A percentile compares a stretch with the other conserved stretches of the same genome.
Conservation (phyloP, 106 monocot genomes). For the Dactylorhiza incarnata region DNA sequence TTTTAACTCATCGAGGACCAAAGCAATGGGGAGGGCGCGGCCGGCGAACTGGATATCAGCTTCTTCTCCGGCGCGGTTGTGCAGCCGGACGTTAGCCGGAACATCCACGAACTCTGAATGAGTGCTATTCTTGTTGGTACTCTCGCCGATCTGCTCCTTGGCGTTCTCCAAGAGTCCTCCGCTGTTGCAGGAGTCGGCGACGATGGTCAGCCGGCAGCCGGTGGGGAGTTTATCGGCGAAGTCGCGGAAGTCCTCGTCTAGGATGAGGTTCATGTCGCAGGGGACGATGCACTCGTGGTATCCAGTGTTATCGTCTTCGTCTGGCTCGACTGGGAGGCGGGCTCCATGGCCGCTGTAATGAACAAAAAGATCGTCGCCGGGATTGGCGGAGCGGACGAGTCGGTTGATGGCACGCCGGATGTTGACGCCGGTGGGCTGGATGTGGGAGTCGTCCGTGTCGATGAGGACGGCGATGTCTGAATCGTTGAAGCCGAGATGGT, state of each 20-base stretch:
- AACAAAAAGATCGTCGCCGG: constrained; percentile 73
- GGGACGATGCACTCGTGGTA: constrained; percentile 28
- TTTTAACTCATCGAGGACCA: constrained; percentile 58
- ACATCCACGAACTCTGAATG: not conserved
- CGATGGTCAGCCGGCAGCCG: constrained; percentile 57
- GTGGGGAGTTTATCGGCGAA: constrained; percentile 40
- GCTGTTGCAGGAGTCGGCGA: constrained; percentile 77
- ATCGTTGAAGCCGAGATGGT: constrained; percentile 62
- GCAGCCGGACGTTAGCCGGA: not conserved
- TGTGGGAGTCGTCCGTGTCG: constrained; percentile 54
- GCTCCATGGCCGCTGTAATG: constrained; percentile 96
- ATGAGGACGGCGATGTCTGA: constrained; percentile 65
- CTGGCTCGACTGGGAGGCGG: constrained; percentile 82
- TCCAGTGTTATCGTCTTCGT: constrained; percentile 79
- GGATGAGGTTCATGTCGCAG: constrained; percentile 28
- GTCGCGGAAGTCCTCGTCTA: constrained; percentile 59
- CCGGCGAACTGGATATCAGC: constrained; percentile 21
- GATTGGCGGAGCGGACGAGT: constrained; percentile 40
- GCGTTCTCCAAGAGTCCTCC: constrained; percentile 64
- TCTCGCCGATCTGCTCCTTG: constrained; percentile 86
- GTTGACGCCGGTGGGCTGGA: constrained; percentile 79
- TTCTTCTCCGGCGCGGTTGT: not conserved
- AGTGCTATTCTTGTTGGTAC: constrained; percentile 20
- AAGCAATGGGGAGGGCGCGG: constrained; percentile 66
- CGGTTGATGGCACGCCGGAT: constrained; percentile 57